These are phyloP conservation scores for Boletus insuetus DNA, from an alignment of 768 basidiomycete genomes.

Conservation along the genomic window DNA sequence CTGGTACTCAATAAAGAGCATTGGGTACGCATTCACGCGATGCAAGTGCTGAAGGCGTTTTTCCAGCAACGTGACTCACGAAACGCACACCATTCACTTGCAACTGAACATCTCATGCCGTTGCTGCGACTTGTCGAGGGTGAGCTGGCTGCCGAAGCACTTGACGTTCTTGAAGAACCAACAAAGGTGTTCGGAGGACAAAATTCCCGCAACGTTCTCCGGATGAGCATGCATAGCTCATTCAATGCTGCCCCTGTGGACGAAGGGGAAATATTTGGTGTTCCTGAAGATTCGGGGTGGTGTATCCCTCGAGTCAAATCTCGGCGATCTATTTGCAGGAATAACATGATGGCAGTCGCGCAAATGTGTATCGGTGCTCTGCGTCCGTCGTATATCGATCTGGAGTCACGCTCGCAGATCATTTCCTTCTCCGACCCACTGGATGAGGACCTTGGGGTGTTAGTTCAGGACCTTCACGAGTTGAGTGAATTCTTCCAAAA, in stretches of 20 bases:
- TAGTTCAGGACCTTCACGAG: constrained; percentile 76
- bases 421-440: constrained; percentile 35
- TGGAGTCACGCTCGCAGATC: constrained; percentile 52
- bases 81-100: constrained; percentile 67
- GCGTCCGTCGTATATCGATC: constrained; percentile 69
- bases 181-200: constrained; percentile 75
- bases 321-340: constrained; percentile 59
- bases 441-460: constrained; percentile 71
- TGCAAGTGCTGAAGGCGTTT: constrained; percentile 87
- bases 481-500: constrained; percentile 71
- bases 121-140: constrained; percentile 85
- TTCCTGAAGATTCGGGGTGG: constrained; percentile 85
- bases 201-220: constrained; percentile 80
- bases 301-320: constrained; percentile 68
- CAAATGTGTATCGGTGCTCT: constrained; percentile 74
- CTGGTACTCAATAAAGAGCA: constrained; percentile 78
- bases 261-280: constrained; percentile 74
- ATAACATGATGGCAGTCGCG: constrained; percentile 82
- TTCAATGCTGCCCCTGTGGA: constrained; percentile 46
- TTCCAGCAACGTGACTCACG: constrained; percentile 84
- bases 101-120: constrained; percentile 89
- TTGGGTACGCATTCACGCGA: constrained; percentile 78
- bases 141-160: constrained; percentile 77
- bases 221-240: constrained; percentile 82
- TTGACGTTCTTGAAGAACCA: constrained; percentile 93